phyloP scores from a whole-genome alignment of 108 stramenopile genomes.

The Fistulifera solaris region DNA sequence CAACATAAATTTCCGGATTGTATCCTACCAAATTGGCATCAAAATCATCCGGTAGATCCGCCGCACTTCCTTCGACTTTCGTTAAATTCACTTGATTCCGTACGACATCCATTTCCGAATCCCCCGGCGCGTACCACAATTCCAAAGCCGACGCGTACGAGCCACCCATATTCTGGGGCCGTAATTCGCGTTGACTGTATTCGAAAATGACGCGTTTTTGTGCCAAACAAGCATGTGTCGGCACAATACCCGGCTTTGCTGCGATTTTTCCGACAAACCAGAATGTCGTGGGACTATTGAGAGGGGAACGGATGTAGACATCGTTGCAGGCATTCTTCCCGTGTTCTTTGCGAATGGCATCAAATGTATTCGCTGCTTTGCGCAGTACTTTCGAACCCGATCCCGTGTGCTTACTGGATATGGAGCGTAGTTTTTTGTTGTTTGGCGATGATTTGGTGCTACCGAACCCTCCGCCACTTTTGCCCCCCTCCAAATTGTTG shows the following conservation, averaged over 20 bases:
- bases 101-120: constrained; percentile 80
- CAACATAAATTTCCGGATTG: constrained; percentile 84
- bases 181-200: constrained; percentile 60
- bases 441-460: no score
- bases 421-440: no score
- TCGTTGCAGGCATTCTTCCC: constrained; percentile 31
- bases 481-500: no score
- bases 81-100: constrained; percentile 53
- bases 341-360: constrained; percentile 50
- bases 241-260: not conserved
- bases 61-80: constrained; percentile 39
- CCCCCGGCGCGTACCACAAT: constrained; percentile 71
- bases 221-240: constrained; percentile 38
- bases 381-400: constrained; percentile 58
- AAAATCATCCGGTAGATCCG: constrained; percentile 47
- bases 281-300: constrained; percentile 42
- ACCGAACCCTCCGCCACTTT: no score
- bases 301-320: constrained; percentile 60
- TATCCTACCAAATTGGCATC: constrained; percentile 42
- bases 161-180: constrained; percentile 73
- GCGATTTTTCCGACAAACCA: constrained; percentile 81
- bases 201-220: constrained; percentile 81
- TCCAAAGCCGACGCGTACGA: constrained; percentile 46
- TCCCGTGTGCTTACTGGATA: constrained; percentile 36
- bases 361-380: constrained; percentile 64